Conservation (phyloP, 768 basidiomycete species). For the Psilocybe azurescens region DNA sequence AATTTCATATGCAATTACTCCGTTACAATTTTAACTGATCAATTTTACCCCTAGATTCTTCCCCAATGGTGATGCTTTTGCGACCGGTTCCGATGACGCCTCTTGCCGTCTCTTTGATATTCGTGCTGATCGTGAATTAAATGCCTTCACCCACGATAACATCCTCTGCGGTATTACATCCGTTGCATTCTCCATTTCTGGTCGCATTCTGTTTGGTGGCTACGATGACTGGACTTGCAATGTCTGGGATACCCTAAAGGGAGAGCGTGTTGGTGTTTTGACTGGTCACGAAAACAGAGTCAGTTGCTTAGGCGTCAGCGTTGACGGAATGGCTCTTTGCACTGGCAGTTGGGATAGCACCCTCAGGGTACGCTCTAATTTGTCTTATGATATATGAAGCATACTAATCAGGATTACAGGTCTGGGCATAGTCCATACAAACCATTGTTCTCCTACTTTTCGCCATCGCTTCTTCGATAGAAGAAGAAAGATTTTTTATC, state of each 20-base stretch:
- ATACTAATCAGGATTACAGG: constrained; percentile 46
- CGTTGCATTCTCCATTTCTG: constrained; percentile 97
- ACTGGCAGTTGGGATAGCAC: constrained; percentile 99
- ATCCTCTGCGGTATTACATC: constrained; percentile 99
- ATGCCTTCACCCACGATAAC: constrained; percentile 97
- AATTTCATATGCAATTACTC: constrained; percentile 16
- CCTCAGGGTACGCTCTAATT: constrained; percentile 71
- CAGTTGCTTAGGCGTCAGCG: constrained; percentile 93
- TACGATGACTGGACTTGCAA: constrained; percentile 99
- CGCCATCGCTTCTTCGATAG: constrained; percentile 15
- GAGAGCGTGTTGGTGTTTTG: constrained; percentile 96
- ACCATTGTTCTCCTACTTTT: constrained; percentile 19
- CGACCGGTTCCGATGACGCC: constrained; percentile 98
- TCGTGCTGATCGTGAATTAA: constrained; percentile 95
- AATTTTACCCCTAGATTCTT: constrained; percentile 76
- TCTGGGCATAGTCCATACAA: constrained; percentile 73
- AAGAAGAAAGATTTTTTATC: constrained; percentile 22
- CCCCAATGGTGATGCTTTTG: constrained; percentile 99
- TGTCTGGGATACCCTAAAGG: constrained; percentile 99
- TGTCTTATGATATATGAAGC: constrained; percentile 10
- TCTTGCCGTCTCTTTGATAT: constrained; percentile 99
- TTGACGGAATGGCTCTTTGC: constrained; percentile 98
- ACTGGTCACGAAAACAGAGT: constrained; percentile 99
- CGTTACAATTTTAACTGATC: constrained; percentile 11
- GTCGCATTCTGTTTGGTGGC: constrained; percentile 96